Conservation (phyloP, 2,329 filamentous ascomycete species). For the Calonectria multiphialidica region DNA sequence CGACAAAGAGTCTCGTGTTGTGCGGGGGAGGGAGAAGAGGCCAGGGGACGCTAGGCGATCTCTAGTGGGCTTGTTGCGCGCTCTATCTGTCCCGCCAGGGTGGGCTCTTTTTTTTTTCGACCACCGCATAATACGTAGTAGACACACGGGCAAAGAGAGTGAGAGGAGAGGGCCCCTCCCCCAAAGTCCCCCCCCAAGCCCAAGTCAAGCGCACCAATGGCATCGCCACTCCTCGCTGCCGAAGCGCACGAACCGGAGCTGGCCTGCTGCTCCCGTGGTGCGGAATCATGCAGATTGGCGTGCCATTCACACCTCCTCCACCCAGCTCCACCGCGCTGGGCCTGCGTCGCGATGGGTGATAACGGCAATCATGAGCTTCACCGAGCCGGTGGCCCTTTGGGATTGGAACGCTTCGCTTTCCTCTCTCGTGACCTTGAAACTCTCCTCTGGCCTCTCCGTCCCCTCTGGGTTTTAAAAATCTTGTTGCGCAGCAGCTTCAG, state of each 20-base stretch:
- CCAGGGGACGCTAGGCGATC: background rate
- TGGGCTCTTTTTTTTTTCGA: no score
- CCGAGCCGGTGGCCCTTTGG: background rate
- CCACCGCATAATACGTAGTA: no score
- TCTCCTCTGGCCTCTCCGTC: background rate
- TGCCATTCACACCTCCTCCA: background rate
- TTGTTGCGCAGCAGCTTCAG: background rate
- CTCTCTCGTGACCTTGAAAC: constrained; percentile 1
- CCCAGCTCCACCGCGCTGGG: background rate
- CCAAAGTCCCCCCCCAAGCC: background rate
- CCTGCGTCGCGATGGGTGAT: background rate
- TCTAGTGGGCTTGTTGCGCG: background rate
- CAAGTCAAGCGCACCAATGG: constrained; percentile 35
- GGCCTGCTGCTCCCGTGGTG: background rate
- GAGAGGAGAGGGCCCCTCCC: no score
- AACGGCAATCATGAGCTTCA: constrained; percentile 10
- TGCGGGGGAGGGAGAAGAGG: background rate
- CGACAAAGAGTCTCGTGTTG: constrained; percentile 29
- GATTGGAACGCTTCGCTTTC: constrained; percentile 3
- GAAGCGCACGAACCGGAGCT: constrained; percentile 37
- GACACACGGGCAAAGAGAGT: no score
- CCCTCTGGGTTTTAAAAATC: background rate
- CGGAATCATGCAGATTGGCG: background rate
- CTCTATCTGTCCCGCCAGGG: no score
- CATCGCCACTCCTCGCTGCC: background rate